Evolutionary conservation across 345 rosid species (phyloP).

Genomic region (Erodium maritimum): DNA sequence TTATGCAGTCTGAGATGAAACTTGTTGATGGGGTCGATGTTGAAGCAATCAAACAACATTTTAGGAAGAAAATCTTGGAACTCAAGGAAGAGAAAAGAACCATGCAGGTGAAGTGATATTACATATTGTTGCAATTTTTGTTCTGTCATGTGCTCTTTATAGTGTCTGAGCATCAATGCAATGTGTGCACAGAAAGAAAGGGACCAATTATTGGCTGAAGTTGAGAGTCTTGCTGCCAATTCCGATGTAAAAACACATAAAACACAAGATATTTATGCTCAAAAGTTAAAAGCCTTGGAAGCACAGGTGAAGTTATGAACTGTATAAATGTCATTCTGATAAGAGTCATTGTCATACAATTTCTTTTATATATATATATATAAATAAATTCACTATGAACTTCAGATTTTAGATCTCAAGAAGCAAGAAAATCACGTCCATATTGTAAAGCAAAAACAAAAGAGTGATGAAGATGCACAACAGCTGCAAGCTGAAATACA

Average conservation of each 20-base stretch:
- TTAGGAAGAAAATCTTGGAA: constrained; percentile 64
- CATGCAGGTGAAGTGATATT: constrained; percentile 28
- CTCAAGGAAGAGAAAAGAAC: constrained; percentile 62
- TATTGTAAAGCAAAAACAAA: constrained; percentile 62
- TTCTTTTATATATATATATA: constrained; percentile 1
- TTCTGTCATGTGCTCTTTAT: constrained; percentile 4
- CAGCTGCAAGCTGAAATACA: constrained; percentile 68
- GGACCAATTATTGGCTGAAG: constrained; percentile 48
- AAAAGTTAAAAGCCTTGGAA: constrained; percentile 59
- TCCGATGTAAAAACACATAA: constrained; percentile 50
- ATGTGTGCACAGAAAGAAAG: constrained; percentile 44
- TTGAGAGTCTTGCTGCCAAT: constrained; percentile 42
- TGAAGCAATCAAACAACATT: constrained; percentile 53
- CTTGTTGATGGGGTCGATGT: constrained; percentile 39
- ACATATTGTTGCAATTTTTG: constrained; percentile 1
- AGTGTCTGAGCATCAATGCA: constrained; percentile 8
- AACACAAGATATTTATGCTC: constrained; percentile 40
- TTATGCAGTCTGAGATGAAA: constrained; percentile 63
- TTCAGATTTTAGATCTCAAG: constrained; percentile 59
- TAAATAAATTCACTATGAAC: not conserved
- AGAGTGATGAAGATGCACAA: constrained; percentile 66
- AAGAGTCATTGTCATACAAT: not conserved
- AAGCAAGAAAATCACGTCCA: constrained; percentile 69
- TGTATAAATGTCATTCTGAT: constrained; percentile 5
- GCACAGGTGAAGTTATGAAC: constrained; percentile 28